These are phyloP conservation scores for Pezicula radicicola DNA, from an alignment of 2,329 filamentous ascomycete species.

Conservation along the genomic window DNA sequence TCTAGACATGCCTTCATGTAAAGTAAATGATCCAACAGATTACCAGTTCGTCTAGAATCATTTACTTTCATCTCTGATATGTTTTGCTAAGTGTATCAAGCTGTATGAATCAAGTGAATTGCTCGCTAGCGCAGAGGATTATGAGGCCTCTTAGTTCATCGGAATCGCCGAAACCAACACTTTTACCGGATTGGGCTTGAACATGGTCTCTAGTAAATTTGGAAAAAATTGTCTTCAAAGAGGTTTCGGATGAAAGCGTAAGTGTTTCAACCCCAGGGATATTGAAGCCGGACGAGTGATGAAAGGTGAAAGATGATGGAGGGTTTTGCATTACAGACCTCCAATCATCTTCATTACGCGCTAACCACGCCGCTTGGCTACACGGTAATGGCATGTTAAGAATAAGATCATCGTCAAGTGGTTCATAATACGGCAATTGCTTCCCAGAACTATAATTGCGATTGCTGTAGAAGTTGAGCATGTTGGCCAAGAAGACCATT, in stretches of 20 bases:
- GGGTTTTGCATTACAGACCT: constrained; percentile 2
- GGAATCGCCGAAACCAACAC: constrained; percentile 13
- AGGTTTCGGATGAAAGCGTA: not conserved
- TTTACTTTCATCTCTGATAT: too few species aligned
- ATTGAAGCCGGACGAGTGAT: not conserved
- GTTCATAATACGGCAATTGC: constrained; percentile 19
- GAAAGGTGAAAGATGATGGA: not conserved
- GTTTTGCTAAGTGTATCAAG: too few species aligned
- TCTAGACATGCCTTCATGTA: too few species aligned
- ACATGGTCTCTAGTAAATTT: constrained; percentile 13
- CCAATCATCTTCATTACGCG: constrained; percentile 17
- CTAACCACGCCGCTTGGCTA: constrained; percentile 11
- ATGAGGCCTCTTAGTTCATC: constrained; percentile 16
- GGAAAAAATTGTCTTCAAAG: constrained; percentile 11
- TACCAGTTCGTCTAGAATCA: too few species aligned
- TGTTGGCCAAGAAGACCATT: constrained; percentile 20
- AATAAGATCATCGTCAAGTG: constrained; percentile 19
- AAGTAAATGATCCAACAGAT: too few species aligned
- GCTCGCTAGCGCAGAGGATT: constrained; percentile 16
- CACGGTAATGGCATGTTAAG: constrained; percentile 20
- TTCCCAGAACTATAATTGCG: constrained; percentile 8
- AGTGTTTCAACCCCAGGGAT: not conserved
- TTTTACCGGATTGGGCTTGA: constrained; percentile 3
- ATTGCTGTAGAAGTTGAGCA: constrained; percentile 18
- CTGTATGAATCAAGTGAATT: constrained; percentile 7